Percentiles rank a stretch among this genome's conserved stretches.
Evolutionary conservation across 768 basidiomycete genomes (phyloP).

Genomic region (Melanogaster broomeanus): DNA sequence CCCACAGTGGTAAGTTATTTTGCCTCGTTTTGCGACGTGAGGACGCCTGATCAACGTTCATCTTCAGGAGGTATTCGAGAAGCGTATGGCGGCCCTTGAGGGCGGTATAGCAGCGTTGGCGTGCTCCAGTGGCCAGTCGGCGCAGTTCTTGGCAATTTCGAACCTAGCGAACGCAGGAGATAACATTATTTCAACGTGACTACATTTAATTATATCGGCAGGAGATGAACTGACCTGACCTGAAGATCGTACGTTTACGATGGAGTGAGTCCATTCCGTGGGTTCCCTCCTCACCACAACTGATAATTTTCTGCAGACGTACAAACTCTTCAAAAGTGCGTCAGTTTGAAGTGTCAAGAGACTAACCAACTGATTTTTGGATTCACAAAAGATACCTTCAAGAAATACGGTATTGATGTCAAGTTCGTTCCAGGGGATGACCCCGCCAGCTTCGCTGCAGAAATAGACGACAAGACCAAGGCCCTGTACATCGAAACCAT

Average conservation of each 20-base stretch:
- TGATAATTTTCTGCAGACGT: slow-evolving; percentile 8
- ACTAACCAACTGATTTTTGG: neutral
- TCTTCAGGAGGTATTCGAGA: slow-evolving; percentile 72
- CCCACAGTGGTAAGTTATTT: slow-evolving; percentile 16
- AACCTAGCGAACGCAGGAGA: slow-evolving; percentile 66
- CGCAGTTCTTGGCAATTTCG: slow-evolving; percentile 72
- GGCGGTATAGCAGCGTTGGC: slow-evolving; percentile 78
- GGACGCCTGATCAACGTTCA: neutral
- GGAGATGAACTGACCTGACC: neutral
- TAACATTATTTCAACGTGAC: slow-evolving; percentile 75
- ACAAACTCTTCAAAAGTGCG: slow-evolving; percentile 21
- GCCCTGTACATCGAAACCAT: slow-evolving; percentile 77
- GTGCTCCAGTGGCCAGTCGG: slow-evolving; percentile 71
- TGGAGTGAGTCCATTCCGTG: slow-evolving; percentile 8
- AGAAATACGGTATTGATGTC: slow-evolving; percentile 11
- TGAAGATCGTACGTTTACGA: slow-evolving; percentile 20
- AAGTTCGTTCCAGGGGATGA: slow-evolving; percentile 56
- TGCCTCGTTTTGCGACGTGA: neutral
- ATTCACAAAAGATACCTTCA: slow-evolving; percentile 16
- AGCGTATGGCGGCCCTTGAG: slow-evolving; percentile 78
- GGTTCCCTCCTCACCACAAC: neutral
- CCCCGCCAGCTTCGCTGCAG: slow-evolving; percentile 60
- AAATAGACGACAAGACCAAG: slow-evolving; percentile 78
- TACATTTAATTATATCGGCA: slow-evolving; percentile 36
- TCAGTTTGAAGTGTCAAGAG: neutral